Conservation (phyloP, 768 basidiomycete genomes). For the Termitomyces bulborhizus region DNA sequence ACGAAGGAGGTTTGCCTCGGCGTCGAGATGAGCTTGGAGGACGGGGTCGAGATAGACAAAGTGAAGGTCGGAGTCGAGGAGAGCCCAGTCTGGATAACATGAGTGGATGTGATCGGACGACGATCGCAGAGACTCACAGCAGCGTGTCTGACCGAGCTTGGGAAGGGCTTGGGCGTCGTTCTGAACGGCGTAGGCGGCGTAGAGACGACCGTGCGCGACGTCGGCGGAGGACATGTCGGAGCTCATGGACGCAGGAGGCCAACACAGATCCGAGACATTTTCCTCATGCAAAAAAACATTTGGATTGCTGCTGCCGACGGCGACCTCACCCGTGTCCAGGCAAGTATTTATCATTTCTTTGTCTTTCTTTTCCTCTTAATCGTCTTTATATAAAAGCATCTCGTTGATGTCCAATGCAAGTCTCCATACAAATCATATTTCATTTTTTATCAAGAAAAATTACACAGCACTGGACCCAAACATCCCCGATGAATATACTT, state of each 20-base stretch:
- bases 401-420: conserved; percentile 56
- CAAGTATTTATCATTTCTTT: conserved; percentile 17
- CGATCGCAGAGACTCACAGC: conserved; percentile 55
- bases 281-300: conserved; percentile 51
- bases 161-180: conserved; percentile 33
- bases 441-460: too few relatives aligned
- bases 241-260: background rate
- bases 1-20: conserved; percentile 62
- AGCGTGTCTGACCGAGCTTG: conserved; percentile 66
- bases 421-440: conserved; percentile 6
- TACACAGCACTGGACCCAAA: conserved; percentile 59
- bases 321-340: conserved; percentile 70
- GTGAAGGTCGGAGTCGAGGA: conserved; percentile 67
- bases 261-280: conserved; percentile 1
- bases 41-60: conserved; percentile 86
- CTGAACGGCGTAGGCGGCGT: conserved; percentile 23
- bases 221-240: background rate
- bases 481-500: conserved; percentile 61
- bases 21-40: conserved; percentile 62
- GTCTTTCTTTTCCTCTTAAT: too few relatives aligned
- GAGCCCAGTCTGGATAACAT: conserved; percentile 62
- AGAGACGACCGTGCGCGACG: conserved; percentile 5
- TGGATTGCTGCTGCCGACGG: conserved; percentile 95
- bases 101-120: conserved; percentile 24
- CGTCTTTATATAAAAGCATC: conserved; percentile 31